These are phyloP conservation scores for Chalciporus pseudorubinellus DNA, from an alignment of 768 basidiomycete genomes.

Conservation along the genomic window DNA sequence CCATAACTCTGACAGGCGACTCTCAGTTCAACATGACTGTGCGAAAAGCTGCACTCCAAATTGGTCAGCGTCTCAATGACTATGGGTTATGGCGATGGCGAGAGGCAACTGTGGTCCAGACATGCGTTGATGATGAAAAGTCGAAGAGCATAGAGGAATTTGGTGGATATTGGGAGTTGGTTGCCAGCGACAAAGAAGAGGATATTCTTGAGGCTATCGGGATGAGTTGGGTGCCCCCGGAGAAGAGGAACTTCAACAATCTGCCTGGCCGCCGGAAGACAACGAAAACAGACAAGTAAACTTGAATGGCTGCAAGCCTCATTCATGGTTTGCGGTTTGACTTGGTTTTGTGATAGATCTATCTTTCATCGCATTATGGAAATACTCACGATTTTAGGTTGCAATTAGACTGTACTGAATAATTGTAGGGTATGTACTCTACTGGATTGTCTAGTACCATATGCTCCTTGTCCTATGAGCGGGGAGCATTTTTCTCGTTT, in stretches of 20 bases:
- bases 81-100: constrained; percentile 66
- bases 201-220: constrained; percentile 24
- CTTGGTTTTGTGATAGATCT: neutral
- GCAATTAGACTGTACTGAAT: no score
- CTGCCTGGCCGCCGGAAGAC: constrained; percentile 7
- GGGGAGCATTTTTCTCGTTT: constrained; percentile 57
- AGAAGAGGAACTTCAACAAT: constrained; percentile 25
- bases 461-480: constrained; percentile 79
- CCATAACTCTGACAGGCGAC: constrained; percentile 59
- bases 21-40: constrained; percentile 43
- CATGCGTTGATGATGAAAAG: constrained; percentile 1
- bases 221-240: constrained; percentile 28
- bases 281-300: neutral
- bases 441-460: constrained; percentile 61
- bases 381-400: constrained; percentile 1
- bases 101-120: neutral
- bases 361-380: neutral
- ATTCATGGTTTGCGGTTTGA: neutral
- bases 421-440: constrained; percentile 12
- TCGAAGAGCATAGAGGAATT: constrained; percentile 7
- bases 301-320: neutral
- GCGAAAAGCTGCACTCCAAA: constrained; percentile 39
- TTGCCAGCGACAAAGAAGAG: constrained; percentile 24
- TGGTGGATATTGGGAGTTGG: constrained; percentile 23
- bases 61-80: constrained; percentile 54